These are phyloP conservation scores for Trypanosoma rangeli DNA, from an alignment of 208 protist species.

Conservation along the genomic window DNA sequence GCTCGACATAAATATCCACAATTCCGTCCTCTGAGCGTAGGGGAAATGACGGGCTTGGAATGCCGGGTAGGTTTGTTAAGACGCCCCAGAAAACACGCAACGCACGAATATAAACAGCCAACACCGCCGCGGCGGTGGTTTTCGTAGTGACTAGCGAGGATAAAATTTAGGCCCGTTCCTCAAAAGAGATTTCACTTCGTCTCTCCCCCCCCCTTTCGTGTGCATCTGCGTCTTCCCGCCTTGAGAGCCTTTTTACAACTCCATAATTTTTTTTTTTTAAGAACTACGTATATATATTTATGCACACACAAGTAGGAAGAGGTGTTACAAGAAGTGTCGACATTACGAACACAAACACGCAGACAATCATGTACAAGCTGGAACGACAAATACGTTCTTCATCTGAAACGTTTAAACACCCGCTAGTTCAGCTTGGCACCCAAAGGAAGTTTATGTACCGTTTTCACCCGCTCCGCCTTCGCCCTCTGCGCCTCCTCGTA, in stretches of 20 bases:
- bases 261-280: constrained; percentile 1
- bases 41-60: constrained; percentile 44
- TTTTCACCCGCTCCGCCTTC: constrained; percentile 49
- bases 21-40: constrained; percentile 32
- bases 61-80: constrained; percentile 32
- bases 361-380: not conserved
- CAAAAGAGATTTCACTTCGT: not conserved
- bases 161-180: constrained; percentile 2
- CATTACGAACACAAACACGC: not conserved
- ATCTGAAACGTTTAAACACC: not conserved
- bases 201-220: not conserved
- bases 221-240: too few relatives aligned
- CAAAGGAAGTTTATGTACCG: constrained; percentile 35
- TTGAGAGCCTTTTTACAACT: too few relatives aligned
- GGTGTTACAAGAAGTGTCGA: not conserved
- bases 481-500: constrained; percentile 63
- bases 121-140: constrained; percentile 4
- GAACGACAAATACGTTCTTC: not conserved
- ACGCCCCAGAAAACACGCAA: constrained; percentile 27
- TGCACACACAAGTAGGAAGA: not conserved
- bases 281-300: not conserved
- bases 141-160: constrained; percentile 7
- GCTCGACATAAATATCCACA: constrained; percentile 43
- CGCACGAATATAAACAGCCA: constrained; percentile 22
- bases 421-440: constrained; percentile 38